Percentiles rank a stretch among this genome's conserved stretches.
phyloP scores from a whole-genome alignment of 148 eudicot genomes.

The Polygonum maritimum region DNA sequence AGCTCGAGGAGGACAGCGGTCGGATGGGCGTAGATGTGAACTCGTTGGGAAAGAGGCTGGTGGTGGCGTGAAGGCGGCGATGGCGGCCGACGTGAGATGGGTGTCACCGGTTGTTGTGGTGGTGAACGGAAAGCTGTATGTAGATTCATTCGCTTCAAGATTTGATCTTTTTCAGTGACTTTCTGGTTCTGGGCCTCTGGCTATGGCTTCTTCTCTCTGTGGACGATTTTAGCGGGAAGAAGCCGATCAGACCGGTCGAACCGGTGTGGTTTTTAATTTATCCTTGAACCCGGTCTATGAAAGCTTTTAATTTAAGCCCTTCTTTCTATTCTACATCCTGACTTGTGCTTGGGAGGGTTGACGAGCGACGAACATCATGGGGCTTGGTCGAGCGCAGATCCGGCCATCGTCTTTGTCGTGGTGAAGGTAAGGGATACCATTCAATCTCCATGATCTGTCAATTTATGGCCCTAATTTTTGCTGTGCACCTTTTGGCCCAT shows the following conservation, averaged over 20 bases:
- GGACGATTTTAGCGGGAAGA: too few species aligned
- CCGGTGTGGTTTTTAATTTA: neutral
- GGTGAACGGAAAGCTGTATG: neutral
- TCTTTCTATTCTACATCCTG: too few species aligned
- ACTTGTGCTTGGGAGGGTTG: too few species aligned
- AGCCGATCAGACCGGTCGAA: neutral
- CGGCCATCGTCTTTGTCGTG: too few species aligned
- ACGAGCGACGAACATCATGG: too few species aligned
- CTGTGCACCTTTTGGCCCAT: too few species aligned
- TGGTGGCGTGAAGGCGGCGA: constrained; percentile 8
- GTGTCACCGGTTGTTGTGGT: neutral
- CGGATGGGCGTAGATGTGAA: constrained; percentile 67
- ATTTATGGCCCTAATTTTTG: too few species aligned
- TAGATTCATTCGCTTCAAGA: neutral
- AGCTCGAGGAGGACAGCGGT: constrained; percentile 58
- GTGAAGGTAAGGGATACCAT: too few species aligned
- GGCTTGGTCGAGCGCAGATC: too few species aligned
- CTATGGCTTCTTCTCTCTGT: neutral
- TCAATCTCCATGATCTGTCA: too few species aligned
- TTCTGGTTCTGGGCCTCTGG: neutral
- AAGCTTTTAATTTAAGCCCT: too few species aligned
- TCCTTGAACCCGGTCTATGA: too few species aligned
- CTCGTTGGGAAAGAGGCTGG: constrained; percentile 27
- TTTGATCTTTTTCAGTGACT: neutral
- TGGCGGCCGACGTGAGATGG: constrained; percentile 10